Evolutionary conservation across 306 rosid genomes (phyloP).

Genomic region (Psophocarpus tetragonolobus): DNA sequence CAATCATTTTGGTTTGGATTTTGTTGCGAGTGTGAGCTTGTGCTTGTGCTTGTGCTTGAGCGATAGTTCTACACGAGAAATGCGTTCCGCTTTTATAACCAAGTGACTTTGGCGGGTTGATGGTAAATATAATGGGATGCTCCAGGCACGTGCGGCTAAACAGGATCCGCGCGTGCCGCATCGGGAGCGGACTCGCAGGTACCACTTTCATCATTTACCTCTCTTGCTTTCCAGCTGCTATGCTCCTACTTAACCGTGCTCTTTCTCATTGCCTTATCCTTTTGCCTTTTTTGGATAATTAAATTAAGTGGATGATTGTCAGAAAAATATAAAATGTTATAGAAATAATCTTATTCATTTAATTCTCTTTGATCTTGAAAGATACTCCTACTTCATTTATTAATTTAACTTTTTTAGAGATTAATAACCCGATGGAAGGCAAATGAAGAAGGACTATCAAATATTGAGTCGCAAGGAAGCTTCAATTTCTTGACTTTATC

Average conservation of each 20-base stretch:
- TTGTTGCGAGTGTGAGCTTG: background rate
- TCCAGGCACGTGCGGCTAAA: slow-evolving; percentile 35
- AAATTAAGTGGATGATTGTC: background rate
- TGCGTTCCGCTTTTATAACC: slow-evolving; percentile 21
- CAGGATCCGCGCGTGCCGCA: slow-evolving; percentile 37
- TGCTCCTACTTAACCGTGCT: background rate
- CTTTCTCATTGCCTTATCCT: background rate
- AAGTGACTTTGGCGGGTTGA: slow-evolving; percentile 26
- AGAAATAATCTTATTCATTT: background rate
- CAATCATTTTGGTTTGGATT: slow-evolving; percentile 45
- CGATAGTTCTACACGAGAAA: background rate
- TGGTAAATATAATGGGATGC: background rate
- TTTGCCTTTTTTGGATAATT: background rate
- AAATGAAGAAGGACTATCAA: background rate
- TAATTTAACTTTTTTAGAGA: background rate
- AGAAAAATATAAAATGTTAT: too few species aligned
- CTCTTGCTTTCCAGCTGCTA: background rate
- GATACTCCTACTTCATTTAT: background rate
- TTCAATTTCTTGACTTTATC: slow-evolving; percentile 5
- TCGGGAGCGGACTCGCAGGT: background rate
- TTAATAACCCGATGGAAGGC: background rate
- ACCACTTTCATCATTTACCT: background rate
- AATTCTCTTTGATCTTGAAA: background rate
- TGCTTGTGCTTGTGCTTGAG: background rate
- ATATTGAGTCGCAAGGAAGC: slow-evolving; percentile 15